phyloP scores from a whole-genome alignment of 2,329 filamentous ascomycete species.

The Xylariaceae sp. region DNA sequence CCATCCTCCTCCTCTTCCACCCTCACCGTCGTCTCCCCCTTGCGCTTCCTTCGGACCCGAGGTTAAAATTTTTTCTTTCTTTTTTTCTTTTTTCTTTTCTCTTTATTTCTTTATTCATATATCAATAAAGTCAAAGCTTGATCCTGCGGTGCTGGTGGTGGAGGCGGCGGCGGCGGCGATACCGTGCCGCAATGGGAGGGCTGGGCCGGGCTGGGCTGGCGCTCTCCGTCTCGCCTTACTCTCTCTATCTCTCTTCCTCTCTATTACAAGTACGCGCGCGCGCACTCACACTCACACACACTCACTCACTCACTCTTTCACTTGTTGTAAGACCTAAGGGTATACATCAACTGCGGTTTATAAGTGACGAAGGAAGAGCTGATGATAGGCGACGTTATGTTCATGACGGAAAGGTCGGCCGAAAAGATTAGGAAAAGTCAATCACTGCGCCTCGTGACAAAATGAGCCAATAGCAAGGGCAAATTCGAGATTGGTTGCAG shows the following conservation, averaged over 20 bases:
- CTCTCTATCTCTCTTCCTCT: conserved; percentile 8
- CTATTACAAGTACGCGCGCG: conserved; percentile 22
- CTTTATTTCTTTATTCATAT: conserved; percentile 5
- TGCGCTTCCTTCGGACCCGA: conserved; percentile 15
- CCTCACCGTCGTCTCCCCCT: conserved; percentile 16
- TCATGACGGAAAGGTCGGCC: conserved; percentile 26
- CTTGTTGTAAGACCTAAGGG: conserved; percentile 14
- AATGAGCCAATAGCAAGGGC: conserved; percentile 29
- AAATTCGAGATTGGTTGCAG: conserved; percentile 29
- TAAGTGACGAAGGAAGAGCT: conserved; percentile 17
- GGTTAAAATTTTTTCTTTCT: conserved; percentile 1
- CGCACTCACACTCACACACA: conserved; percentile 28
- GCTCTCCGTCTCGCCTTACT: conserved; percentile 30
- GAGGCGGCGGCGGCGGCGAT: conserved; percentile 3
- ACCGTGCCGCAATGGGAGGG: conserved; percentile 25
- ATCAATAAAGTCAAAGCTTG: not conserved
- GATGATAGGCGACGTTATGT: conserved; percentile 26
- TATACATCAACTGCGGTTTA: conserved; percentile 38
- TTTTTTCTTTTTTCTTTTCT: conserved; percentile 7
- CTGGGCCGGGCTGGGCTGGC: conserved; percentile 22
- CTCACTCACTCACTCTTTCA: conserved; percentile 12
- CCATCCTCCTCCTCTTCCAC: conserved; percentile 30
- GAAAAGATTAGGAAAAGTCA: conserved; percentile 25
- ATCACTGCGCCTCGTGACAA: conserved; percentile 33
- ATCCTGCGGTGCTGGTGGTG: not conserved